Conservation (phyloP, 1,139 yeast species). For the Candida sp. region DNA sequence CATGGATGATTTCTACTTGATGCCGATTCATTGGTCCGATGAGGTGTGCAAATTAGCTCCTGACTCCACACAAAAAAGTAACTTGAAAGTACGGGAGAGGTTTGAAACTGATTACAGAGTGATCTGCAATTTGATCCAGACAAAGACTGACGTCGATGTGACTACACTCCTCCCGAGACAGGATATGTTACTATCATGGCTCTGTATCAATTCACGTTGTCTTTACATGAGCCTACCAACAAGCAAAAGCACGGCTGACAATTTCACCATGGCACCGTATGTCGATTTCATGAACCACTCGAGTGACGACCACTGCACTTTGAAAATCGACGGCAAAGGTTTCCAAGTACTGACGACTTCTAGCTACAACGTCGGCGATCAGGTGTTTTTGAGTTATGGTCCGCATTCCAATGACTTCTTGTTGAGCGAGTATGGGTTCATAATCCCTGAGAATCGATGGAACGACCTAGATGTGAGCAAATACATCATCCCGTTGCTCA, state of each 20-base stretch:
- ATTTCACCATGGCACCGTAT: slow-evolving; percentile 90
- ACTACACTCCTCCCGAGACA: slow-evolving; percentile 12
- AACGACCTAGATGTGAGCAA: slow-evolving; percentile 69
- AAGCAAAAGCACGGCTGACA: slow-evolving; percentile 53
- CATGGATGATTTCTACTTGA: slow-evolving; percentile 45
- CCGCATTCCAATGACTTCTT: slow-evolving; percentile 86
- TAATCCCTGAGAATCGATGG: slow-evolving; percentile 62
- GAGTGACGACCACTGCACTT: slow-evolving; percentile 53
- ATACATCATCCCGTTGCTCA: slow-evolving; percentile 39
- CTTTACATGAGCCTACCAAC: slow-evolving; percentile 74
- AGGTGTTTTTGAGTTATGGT: slow-evolving; percentile 80
- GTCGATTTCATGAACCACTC: slow-evolving; percentile 90
- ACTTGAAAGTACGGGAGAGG: slow-evolving; percentile 36
- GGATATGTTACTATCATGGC: slow-evolving; percentile 72
- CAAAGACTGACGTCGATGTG: slow-evolving; percentile 14
- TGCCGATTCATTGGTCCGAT: slow-evolving; percentile 58
- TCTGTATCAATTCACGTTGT: slow-evolving; percentile 91
- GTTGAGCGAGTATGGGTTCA: slow-evolving; percentile 87
- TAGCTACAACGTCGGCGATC: slow-evolving; percentile 49
- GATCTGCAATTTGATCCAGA: slow-evolving; percentile 27
- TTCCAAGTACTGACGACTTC: slow-evolving; percentile 52
- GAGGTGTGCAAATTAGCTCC: slow-evolving; percentile 44
- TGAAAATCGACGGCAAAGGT: slow-evolving; percentile 52
- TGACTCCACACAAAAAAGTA: slow-evolving; percentile 31
- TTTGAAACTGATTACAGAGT: slow-evolving; percentile 41